A percentile compares a stretch with the other conserved stretches of the same genome.
These are phyloP conservation scores for Dryas alaskensis DNA, from an alignment of 306 rosid species.

Conservation along the genomic window DNA sequence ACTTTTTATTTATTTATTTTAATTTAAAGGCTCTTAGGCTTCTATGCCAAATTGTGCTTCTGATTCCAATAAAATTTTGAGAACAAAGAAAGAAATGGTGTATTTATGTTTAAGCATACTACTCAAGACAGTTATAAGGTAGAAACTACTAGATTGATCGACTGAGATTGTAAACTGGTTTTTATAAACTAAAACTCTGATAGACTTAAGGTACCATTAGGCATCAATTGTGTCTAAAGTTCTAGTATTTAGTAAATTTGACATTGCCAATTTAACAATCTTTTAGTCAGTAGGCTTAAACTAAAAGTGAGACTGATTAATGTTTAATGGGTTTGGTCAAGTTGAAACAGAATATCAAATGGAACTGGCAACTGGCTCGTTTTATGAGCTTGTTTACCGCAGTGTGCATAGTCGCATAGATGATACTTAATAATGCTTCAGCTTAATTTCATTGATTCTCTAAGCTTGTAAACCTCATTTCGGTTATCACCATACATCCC, in stretches of 20 bases:
- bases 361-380: not conserved
- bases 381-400: not conserved
- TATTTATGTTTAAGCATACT: not conserved
- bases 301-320: not conserved
- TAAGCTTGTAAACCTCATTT: too few relatives aligned
- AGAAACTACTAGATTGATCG: too few relatives aligned
- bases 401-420: too few relatives aligned
- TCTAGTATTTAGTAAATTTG: not conserved
- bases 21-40: not conserved
- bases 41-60: not conserved
- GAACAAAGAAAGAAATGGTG: not conserved
- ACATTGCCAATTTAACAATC: not conserved
- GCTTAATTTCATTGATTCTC: too few relatives aligned
- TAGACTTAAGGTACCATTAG: too few relatives aligned
- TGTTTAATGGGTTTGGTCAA: not conserved
- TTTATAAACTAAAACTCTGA: too few relatives aligned
- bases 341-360: not conserved
- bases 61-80: not conserved
- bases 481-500: too few relatives aligned
- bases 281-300: not conserved
- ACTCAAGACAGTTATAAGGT: too few relatives aligned
- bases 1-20: not conserved
- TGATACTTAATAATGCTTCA: too few relatives aligned
- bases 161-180: too few relatives aligned
- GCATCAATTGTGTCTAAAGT: too few relatives aligned